Conservation (phyloP, 768 basidiomycete genomes). For the Hemileccinum rubropunctum region DNA sequence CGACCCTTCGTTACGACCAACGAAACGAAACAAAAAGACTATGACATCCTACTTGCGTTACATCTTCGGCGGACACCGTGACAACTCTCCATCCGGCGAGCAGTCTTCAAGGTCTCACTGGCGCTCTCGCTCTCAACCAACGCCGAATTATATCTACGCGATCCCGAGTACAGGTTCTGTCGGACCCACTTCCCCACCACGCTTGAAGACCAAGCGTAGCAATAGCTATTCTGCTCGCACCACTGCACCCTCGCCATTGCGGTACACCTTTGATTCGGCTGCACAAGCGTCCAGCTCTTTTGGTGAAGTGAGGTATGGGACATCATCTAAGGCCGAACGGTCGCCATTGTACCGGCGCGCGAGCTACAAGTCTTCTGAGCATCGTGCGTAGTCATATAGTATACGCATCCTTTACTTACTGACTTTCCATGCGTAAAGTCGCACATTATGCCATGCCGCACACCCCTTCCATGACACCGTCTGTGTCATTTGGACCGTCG, state of each 20-base stretch:
- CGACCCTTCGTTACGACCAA: slow-evolving; percentile 20
- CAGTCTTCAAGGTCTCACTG: slow-evolving; percentile 39
- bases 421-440: slow-evolving; percentile 15
- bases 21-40: slow-evolving; percentile 14
- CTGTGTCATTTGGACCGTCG: slow-evolving; percentile 37
- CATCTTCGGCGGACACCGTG: slow-evolving; percentile 39
- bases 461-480: slow-evolving; percentile 31
- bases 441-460: slow-evolving; percentile 31
- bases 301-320: slow-evolving; percentile 33
- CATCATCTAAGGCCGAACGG: slow-evolving; percentile 32
- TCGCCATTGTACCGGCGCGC: slow-evolving; percentile 39
- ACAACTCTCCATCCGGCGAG: slow-evolving; percentile 24
- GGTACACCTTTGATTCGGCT: slow-evolving; percentile 37
- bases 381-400: slow-evolving; percentile 39
- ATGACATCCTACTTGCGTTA: slow-evolving; percentile 54
- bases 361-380: slow-evolving; percentile 44
- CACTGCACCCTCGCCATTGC: slow-evolving; percentile 40
- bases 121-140: slow-evolving; percentile 41
- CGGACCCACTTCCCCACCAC: slow-evolving; percentile 37
- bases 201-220: slow-evolving; percentile 36
- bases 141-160: slow-evolving; percentile 42
- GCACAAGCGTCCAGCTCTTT: slow-evolving; percentile 20
- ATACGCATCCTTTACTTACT: background rate
- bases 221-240: slow-evolving; percentile 38
- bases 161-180: slow-evolving; percentile 26